Conservation (phyloP, 495 filamentous ascomycete species). For the Penicillium macrosclerotiorum region DNA sequence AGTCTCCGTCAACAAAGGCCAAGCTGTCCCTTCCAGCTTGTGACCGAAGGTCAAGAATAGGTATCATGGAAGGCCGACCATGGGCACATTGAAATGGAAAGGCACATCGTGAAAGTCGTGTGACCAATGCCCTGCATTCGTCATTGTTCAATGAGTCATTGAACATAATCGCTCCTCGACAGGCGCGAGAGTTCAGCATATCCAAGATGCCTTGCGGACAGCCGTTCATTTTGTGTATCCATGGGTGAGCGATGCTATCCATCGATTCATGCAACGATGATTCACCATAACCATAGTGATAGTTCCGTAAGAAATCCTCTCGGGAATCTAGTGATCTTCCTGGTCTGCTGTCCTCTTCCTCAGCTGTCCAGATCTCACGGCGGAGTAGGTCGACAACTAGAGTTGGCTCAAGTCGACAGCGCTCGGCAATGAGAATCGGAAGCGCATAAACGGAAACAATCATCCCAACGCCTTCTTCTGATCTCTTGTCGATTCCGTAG, state of each 20-base stretch:
- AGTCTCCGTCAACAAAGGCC: not conserved
- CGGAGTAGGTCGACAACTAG: constrained; percentile 70
- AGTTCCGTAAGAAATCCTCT: not conserved
- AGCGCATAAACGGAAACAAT: constrained; percentile 54
- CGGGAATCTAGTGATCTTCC: constrained; percentile 1
- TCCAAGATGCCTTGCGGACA: constrained; percentile 82
- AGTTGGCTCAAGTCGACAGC: constrained; percentile 68
- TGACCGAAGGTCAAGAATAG: constrained; percentile 58
- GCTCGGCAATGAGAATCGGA: constrained; percentile 69
- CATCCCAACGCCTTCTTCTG: constrained; percentile 8
- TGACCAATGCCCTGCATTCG: constrained; percentile 66
- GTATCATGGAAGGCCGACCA: constrained; percentile 76
- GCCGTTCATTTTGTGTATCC: constrained; percentile 58
- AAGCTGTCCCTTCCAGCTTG: not conserved
- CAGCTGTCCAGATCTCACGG: constrained; percentile 64
- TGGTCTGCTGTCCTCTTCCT: constrained; percentile 30
- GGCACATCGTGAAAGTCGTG: constrained; percentile 59
- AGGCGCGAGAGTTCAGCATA: constrained; percentile 85
- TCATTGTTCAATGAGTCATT: constrained; percentile 69
- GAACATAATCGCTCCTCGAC: constrained; percentile 94
- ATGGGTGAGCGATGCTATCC: constrained; percentile 26
- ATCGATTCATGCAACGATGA: not conserved
- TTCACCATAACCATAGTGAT: not conserved
- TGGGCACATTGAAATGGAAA: constrained; percentile 96
- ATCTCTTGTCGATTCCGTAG: constrained; percentile 45